phyloP scores from a whole-genome alignment of 2,329 filamentous ascomycete genomes.

The Nigrograna mackinnonii region DNA sequence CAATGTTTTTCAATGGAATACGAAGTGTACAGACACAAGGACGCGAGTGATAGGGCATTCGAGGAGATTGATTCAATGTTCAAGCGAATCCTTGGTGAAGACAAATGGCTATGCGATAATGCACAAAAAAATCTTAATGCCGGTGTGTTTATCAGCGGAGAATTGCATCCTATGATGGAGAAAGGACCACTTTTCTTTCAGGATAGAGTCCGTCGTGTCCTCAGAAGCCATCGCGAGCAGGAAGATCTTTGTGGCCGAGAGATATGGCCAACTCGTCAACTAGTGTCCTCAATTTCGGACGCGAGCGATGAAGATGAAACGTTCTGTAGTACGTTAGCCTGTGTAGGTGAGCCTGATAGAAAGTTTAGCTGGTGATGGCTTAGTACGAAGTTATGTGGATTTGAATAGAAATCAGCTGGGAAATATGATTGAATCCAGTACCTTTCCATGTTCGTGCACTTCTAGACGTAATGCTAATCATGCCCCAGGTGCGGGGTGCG shows the following conservation, averaged over 20 bases:
- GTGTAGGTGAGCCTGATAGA: conserved; percentile 10
- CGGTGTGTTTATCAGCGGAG: conserved; percentile 65
- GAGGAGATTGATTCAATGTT: conserved; percentile 62
- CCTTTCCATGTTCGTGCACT: no score
- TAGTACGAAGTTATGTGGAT: no score
- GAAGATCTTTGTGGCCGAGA: conserved; percentile 51
- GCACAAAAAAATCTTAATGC: conserved; percentile 65
- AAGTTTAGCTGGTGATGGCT: no score
- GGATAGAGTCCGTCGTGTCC: conserved; percentile 51
- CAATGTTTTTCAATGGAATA: conserved; percentile 65
- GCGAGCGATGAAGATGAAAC: conserved; percentile 26
- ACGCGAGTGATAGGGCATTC: conserved; percentile 63
- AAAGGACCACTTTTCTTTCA: conserved; percentile 64
- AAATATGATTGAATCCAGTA: no score
- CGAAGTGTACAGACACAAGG: conserved; percentile 65
- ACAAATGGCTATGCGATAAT: conserved; percentile 64
- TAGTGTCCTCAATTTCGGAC: conserved; percentile 16
- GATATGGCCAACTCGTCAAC: conserved; percentile 57
- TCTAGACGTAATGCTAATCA: no score
- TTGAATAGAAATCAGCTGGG: no score
- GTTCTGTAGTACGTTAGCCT: conserved; percentile 30
- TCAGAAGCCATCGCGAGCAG: conserved; percentile 52
- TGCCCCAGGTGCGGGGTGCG: no score
- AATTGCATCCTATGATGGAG: conserved; percentile 65
- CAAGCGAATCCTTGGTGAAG: conserved; percentile 66